These are phyloP conservation scores for Talaromyces sp. DNA, from an alignment of 2,329 filamentous ascomycete genomes.

Conservation along the genomic window DNA sequence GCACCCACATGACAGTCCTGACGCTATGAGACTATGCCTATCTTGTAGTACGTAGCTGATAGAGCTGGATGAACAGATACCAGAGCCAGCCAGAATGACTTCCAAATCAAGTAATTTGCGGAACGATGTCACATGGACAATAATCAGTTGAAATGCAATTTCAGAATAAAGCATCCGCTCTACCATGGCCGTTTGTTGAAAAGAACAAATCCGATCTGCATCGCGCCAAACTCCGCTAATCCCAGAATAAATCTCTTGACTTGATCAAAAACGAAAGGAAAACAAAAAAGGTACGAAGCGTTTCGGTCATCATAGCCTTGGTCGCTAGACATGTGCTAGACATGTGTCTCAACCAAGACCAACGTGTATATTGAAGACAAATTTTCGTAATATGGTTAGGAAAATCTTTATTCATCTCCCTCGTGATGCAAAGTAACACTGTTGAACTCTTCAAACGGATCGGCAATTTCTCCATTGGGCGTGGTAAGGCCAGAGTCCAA, in stretches of 20 bases:
- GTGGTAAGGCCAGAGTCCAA: constrained; percentile 81
- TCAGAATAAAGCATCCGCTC: neutral
- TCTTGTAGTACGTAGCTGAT: neutral
- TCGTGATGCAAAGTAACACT: constrained; percentile 96
- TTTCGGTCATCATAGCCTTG: neutral
- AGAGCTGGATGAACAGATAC: neutral
- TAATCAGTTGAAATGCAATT: neutral
- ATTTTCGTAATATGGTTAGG: neutral
- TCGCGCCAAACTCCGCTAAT: neutral
- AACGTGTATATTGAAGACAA: neutral
- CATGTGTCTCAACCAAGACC: neutral
- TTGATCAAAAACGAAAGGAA: neutral
- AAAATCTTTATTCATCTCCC: constrained; percentile 58
- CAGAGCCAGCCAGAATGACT: neutral
- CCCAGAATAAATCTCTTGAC: neutral
- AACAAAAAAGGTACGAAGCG: neutral
- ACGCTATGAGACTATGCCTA: neutral
- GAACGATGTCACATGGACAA: neutral
- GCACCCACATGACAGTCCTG: neutral
- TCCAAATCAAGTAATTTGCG: neutral
- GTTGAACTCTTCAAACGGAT: constrained; percentile 99
- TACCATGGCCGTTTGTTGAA: neutral
- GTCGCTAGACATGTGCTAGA: neutral
- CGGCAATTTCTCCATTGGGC: constrained; percentile 71
- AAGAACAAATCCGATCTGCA: neutral